A percentile compares a stretch with the other conserved stretches of the same genome.
These are phyloP conservation scores for Eremothecium coryli DNA, from an alignment of 1,139 yeast species.

Conservation along the genomic window DNA sequence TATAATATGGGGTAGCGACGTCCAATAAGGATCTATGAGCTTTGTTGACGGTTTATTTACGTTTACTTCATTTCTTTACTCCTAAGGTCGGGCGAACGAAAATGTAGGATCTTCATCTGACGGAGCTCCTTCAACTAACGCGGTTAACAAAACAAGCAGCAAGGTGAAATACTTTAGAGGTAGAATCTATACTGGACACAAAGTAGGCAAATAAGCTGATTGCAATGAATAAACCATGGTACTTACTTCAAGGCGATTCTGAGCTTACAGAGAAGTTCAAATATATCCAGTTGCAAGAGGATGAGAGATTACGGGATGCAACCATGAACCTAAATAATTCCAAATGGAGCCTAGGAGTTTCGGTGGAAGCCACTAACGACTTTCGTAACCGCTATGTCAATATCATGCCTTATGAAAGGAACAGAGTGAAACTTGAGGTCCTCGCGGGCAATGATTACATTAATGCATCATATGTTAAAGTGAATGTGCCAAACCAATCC, in stretches of 20 bases:
- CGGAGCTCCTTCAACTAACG: no score
- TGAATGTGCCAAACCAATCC: constrained; percentile 22
- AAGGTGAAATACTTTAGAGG: no score
- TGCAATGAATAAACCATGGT: constrained; percentile 20
- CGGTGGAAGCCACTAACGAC: constrained; percentile 25
- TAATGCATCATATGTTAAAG: constrained; percentile 37
- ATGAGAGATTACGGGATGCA: constrained; percentile 31
- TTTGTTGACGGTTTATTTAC: no score
- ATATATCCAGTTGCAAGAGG: constrained; percentile 29
- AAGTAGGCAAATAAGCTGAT: no score
- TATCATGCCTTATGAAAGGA: constrained; percentile 51
- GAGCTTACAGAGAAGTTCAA: constrained; percentile 23
- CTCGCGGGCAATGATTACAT: constrained; percentile 34
- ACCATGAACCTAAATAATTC: constrained; percentile 23
- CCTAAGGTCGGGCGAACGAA: no score
- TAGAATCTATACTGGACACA: no score
- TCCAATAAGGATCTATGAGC: no score
- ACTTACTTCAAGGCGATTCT: constrained; percentile 22
- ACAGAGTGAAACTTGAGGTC: constrained; percentile 40
- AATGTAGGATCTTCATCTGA: no score
- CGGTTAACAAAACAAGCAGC: no score
- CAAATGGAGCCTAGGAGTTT: constrained; percentile 29
- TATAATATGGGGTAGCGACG: no score
- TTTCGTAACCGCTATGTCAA: constrained; percentile 46
- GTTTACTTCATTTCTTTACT: no score